Conservation (phyloP, 148 eudicot genomes). For the Fagopyrum tataricum region DNA sequence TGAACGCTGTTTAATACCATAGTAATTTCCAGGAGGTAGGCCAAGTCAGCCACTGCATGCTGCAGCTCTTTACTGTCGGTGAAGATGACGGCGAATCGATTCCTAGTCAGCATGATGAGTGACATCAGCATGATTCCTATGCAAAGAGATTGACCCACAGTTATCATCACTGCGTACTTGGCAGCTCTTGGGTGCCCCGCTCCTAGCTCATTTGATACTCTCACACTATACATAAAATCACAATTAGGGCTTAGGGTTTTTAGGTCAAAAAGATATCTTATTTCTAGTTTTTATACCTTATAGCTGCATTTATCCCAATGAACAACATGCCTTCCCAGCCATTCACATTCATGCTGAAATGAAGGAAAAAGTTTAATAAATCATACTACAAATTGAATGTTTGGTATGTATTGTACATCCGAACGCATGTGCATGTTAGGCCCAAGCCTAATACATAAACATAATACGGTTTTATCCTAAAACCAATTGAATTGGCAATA, state of each 20-base stretch:
- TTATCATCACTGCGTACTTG: slow-evolving; percentile 60
- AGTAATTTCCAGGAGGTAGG: slow-evolving; percentile 70
- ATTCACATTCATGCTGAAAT: slow-evolving; percentile 81
- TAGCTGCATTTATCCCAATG: slow-evolving; percentile 88
- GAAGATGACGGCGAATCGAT: slow-evolving; percentile 64
- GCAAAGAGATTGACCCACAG: slow-evolving; percentile 51
- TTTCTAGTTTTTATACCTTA: slow-evolving; percentile 37
- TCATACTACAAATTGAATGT: not conserved
- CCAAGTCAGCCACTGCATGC: slow-evolving; percentile 65
- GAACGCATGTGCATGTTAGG: not conserved
- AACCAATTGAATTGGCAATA: too few species aligned
- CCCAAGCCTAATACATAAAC: too few species aligned
- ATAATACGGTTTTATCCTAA: too few species aligned
- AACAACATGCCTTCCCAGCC: slow-evolving; percentile 99
- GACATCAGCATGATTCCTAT: slow-evolving; percentile 52
- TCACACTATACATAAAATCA: slow-evolving; percentile 34
- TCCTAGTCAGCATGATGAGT: slow-evolving; percentile 43
- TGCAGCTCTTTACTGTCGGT: slow-evolving; percentile 68
- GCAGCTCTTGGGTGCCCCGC: slow-evolving; percentile 87
- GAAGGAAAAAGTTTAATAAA: not conserved
- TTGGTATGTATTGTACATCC: not conserved
- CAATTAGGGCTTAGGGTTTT: too few species aligned
- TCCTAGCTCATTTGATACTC: slow-evolving; percentile 90
- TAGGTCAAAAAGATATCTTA: not conserved
- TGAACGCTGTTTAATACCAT: slow-evolving; percentile 90